Evolutionary conservation across 352 stramenopile species (phyloP), one percentile per base, ranked within the genome.

Genomic region (Pythium sp.): DNA sequence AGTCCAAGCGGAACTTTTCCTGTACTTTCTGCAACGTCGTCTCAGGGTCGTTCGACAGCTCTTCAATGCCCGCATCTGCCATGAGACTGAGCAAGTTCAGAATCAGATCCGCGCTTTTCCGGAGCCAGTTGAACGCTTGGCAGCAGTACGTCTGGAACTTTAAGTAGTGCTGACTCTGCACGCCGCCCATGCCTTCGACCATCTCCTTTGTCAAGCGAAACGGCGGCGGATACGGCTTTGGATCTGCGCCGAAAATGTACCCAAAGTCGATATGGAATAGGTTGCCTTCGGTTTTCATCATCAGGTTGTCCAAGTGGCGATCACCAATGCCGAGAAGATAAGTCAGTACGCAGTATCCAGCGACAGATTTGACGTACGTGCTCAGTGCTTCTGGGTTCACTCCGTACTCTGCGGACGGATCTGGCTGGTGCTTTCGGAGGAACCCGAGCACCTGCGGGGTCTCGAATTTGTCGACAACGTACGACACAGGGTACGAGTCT

Each of bases 251-350:
- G 72, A 99, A 99, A 67, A 99, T 98, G 78, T 99, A 99, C 34
- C 97, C 97, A 80, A 99, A 99, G 81, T 99, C 98, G 77, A 99
- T 99, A 76, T 99, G 98, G 81, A 99, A 99, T 53, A 99, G 86
- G 71, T 99, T 90, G 20, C 98, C 98, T 67, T 91, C 86, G 3
- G 90, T 87, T 62, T 93, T 95, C 70, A 99, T 94, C 97, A 99
- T 98, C 65, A 99, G 87, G 77, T 99, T 99, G 75, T 99, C 98
- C 65, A 99, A 87, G 77, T 99, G 98, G 9, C 98, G 87, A 87
- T 99, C 98, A 34, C 98, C 98, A 68, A 99, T 98, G 36, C 97
- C 97, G 14, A 99, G 78, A 24, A 99, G 77, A 82, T 99, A 99
- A 49, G 98, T 99, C 46, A 99, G 90, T 14, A 99, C 98, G 72